Evolutionary conservation across 2,329 filamentous ascomycete species (phyloP), one percentile per base, ranked within the genome.

Genomic region (Alternaria dauci): DNA sequence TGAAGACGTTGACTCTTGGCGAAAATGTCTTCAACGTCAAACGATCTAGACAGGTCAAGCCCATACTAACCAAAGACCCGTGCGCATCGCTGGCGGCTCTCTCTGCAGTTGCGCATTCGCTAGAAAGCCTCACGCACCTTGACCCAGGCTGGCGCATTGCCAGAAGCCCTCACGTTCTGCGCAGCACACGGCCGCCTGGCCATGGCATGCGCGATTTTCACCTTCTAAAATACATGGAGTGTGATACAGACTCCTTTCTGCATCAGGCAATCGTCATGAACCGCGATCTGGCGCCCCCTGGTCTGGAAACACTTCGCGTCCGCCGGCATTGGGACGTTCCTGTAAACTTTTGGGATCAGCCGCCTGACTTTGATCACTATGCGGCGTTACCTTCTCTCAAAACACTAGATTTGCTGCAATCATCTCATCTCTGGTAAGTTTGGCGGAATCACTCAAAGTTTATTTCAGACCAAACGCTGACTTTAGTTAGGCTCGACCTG

Each of bases 1-100:
- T 79, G 14, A 75, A 71, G 58, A 62, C 69, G 14, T 67, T 79
- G 18, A 75, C 72, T 0, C 64, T 79, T 6, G 76, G 76, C 20
- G 77, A 79, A 55, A 77, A 77, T 25, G 67, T 74, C 1, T 71
- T 67, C 61, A 75, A 76, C 28, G 60, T 67, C 20, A 67, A 65
- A 26, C 52, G 58, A 2, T 58, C 59, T 14, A 53, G 61, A 9
- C 34, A 55, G n/a, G 12, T 62, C 4, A 51, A 61, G 6, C 70
- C 73, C 0, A 52, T 58, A 8, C 55, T 77, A 2, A 65, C 71
- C 3, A 65, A 54, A 12, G 38, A 63, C 4, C 62, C 70, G 1
- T 18, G 41, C 8, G 68, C 53, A 2, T 58, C 75, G 5, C 32
- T 77, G 12, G 60, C 68, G 12, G 75, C 76, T 34, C 57, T 78